A percentile compares a stretch with the other conserved stretches of the same genome.
phyloP scores from a whole-genome alignment of 257 asterid genomes.

The Solanum clarkiae region DNA sequence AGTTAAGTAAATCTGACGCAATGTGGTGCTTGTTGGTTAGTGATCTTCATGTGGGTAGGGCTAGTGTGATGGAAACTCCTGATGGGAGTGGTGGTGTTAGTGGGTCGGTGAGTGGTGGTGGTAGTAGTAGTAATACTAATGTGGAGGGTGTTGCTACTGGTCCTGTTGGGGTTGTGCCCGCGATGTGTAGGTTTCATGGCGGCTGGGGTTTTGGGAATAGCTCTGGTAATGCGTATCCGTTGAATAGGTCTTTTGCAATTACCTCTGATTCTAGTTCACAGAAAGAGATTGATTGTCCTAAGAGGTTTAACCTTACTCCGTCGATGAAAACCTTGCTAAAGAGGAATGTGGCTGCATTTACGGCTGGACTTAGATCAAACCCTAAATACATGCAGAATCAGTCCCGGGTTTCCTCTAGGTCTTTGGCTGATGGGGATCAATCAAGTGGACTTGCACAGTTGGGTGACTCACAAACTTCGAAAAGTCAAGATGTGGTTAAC shows the following conservation, averaged over 20 bases:
- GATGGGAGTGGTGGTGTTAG: constrained; percentile 20
- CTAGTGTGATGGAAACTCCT: constrained; percentile 85
- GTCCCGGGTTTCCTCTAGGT: constrained; percentile 44
- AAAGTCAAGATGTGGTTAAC: constrained; percentile 11
- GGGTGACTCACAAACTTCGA: constrained; percentile 32
- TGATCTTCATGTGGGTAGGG: constrained; percentile 78
- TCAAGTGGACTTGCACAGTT: constrained; percentile 19
- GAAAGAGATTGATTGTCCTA: constrained; percentile 82
- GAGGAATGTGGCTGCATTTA: constrained; percentile 84
- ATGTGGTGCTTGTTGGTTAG: constrained; percentile 96
- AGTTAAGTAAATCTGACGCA: constrained; percentile 71
- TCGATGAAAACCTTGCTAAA: constrained; percentile 75
- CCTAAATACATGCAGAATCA: constrained; percentile 44
- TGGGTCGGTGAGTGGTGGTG: constrained; percentile 14
- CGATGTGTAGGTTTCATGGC: constrained; percentile 70
- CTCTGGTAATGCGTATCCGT: constrained; percentile 50
- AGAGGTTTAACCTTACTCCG: constrained; percentile 82
- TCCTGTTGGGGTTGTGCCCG: constrained; percentile 63
- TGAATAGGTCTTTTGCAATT: constrained; percentile 40
- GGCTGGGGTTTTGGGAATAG: constrained; percentile 86
- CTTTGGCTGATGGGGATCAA: constrained; percentile 36
- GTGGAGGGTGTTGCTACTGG: constrained; percentile 35
- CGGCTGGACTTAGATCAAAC: constrained; percentile 85
- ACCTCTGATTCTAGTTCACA: constrained; percentile 55
- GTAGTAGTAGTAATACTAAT: not conserved